These are phyloP conservation scores for Pestalotiopsis fici DNA, from an alignment of 2,329 filamentous ascomycete species.

Conservation along the genomic window DNA sequence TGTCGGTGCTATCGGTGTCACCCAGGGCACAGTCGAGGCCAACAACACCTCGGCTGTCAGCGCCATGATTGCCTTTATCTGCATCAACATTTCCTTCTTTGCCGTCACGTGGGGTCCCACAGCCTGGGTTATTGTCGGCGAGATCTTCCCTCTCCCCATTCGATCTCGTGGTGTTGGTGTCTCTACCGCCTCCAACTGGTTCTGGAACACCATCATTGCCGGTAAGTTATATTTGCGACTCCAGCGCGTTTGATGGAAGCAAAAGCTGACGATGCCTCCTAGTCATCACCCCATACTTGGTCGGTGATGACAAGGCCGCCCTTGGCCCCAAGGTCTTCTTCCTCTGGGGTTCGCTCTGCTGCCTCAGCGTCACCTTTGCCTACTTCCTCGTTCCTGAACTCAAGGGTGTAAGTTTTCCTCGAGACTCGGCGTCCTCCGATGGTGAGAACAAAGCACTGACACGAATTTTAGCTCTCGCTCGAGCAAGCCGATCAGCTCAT, in stretches of 20 bases:
- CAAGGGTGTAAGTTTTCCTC: slow-evolving; percentile 51
- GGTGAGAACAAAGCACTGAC: neutral
- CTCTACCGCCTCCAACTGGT: slow-evolving; percentile 88
- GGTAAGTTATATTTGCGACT: slow-evolving; percentile 31
- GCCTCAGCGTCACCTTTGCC: slow-evolving; percentile 58
- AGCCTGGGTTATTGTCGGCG: slow-evolving; percentile 81
- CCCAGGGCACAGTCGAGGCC: slow-evolving; percentile 40
- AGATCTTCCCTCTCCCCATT: slow-evolving; percentile 88
- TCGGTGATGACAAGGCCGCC: slow-evolving; percentile 61
- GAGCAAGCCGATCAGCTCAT: slow-evolving; percentile 73
- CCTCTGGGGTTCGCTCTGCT: slow-evolving; percentile 72
- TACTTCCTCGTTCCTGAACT: slow-evolving; percentile 77
- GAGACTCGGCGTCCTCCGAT: neutral
- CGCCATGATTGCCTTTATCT: slow-evolving; percentile 84
- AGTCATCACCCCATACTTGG: slow-evolving; percentile 75
- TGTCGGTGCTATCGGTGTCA: slow-evolving; percentile 70
- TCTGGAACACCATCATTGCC: slow-evolving; percentile 75
- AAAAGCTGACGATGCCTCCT: neutral
- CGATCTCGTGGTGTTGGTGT: slow-evolving; percentile 84
- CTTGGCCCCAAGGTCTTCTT: slow-evolving; percentile 73
- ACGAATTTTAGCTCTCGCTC: slow-evolving; percentile 53
- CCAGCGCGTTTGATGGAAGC: neutral
- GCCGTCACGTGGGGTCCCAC: slow-evolving; percentile 70
- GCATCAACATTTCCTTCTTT: slow-evolving; percentile 93
- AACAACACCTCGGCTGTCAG: slow-evolving; percentile 59